Evolutionary conservation across 2,329 filamentous ascomycete species (phyloP), one percentile per base, ranked within the genome.

Genomic region (Claviceps pusilla): DNA sequence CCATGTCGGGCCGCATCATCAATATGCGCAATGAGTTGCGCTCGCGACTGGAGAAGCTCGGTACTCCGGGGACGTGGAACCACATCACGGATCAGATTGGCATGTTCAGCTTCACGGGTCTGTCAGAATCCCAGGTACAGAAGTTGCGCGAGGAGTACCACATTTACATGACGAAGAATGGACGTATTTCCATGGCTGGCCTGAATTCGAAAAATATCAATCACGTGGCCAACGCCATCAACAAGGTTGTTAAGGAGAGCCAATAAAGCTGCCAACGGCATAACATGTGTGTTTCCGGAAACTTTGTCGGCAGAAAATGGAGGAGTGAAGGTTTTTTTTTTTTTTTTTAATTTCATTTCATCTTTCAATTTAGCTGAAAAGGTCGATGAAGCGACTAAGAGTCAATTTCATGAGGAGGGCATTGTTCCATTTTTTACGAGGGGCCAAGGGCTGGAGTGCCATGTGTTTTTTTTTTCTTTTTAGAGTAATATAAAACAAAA

Each of bases 21-120:
- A 79, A 81, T 65, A 98, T 97, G 93, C 84, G 93, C 59, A 82
- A 81, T 64, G 81, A 79, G 3, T 74, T 98, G 62, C 80, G 88
- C 51, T 72, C 74, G 54, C 88, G 90, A 70, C 80, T 98, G 11
- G 91, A 97, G 72, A 81, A 83, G 65, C 78, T 91, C 56, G 82
- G 80, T 35, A 96, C 93, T 0, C 91, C 91, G 0, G 91, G 91
- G 37, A 86, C 80, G 14, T 98, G 93, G 93, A 88, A 90, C 66
- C 93, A 98, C 73, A 95, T 98, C 68, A 96, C 90, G 16, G 87
- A 94, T 64, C 93, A 98, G 78, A 98, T 98, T 66, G 93, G 93
- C 73, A 98, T 98, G 93, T 98, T 98, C 74, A 91, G 85, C 69
- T 98, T 95, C 69, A 94, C 88, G 0, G 88, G 88, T 12, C 71